Base-by-base conservation (phyloP, 2,329 filamentous ascomycete species). In the Colletotrichum sidae region DNA sequence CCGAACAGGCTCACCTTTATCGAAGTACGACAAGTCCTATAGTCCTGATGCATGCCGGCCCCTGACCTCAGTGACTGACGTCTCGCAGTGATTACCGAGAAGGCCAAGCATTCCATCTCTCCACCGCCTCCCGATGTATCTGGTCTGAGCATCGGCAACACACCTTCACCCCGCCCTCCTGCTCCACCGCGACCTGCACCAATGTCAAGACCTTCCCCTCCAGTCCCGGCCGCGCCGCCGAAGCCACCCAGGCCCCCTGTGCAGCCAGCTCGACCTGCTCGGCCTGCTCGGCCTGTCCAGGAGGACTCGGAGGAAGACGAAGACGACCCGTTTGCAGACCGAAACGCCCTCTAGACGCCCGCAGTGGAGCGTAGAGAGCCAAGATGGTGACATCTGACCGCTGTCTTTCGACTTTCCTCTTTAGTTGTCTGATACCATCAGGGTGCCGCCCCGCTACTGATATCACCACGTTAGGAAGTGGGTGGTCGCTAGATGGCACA, bases 301-400 rank as follows among this genome's bases (percentile, higher is more conserved):
- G 69, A 76, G 77, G 41, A 79, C 82, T 38, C 82, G 13, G 86
- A 89, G 11, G 84, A 84, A 3, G 89, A 92, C 8, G 91, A 94
- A n/a, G 86, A 96, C 68, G 88, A 97, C 73, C 94, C 94, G 0
- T 97, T 97, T 76, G 92, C 92, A 4, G 93, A 97, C 75, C 87
- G 86, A 46, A 94, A 97, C 74, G 92, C 89, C 5, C 84, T 92
- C 4, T 45, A 67, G 42, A 69, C 65, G 38, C 67, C 67, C 12
- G 65, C 65, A 8, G 44, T 41, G 1, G 67, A 69, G 54, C 65
- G 51, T 17, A 46, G 35, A 39, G 65, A 68, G 57, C 67, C 60
- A 38, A 65, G 61, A 41, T 68, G 67, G 64, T 67, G 47, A 50
- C 42, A 35, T 67, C 69, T 25, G 62, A 70, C 39, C 59, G 25